Conservation (phyloP, 352 stramenopile species). For the Pythium guiyangense region DNA sequence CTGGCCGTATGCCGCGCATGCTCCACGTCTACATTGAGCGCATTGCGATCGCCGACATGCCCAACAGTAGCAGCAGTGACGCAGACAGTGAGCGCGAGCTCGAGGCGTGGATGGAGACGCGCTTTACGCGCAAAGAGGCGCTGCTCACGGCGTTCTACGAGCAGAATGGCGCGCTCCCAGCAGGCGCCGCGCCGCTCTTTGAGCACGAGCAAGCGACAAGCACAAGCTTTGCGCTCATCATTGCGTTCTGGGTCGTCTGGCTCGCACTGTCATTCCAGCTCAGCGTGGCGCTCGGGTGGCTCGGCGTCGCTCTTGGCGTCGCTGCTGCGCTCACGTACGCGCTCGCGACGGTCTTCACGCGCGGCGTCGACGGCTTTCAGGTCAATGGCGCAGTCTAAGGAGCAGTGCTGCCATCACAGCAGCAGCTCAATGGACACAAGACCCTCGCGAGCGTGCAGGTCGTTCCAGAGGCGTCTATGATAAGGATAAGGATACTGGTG, state of each 20-base stretch:
- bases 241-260: slow-evolving; percentile 53
- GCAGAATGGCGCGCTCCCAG: slow-evolving; percentile 39
- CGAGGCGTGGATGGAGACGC: slow-evolving; percentile 53
- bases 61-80: background rate
- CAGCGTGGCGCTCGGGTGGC: slow-evolving; percentile 22
- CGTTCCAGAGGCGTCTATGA: background rate
- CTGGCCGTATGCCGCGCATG: slow-evolving; percentile 45
- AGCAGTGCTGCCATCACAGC: background rate
- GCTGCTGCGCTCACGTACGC: slow-evolving; percentile 26
- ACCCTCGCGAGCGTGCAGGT: background rate
- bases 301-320: slow-evolving; percentile 18
- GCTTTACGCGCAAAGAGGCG: slow-evolving; percentile 64
- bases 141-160: slow-evolving; percentile 66
- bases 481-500: slow-evolving; percentile 1
- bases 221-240: slow-evolving; percentile 22
- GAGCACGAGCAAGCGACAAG: slow-evolving; percentile 23
- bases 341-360: slow-evolving; percentile 26
- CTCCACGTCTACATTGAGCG: slow-evolving; percentile 76
- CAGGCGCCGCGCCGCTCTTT: slow-evolving; percentile 39
- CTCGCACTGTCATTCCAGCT: slow-evolving; percentile 24
- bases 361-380: slow-evolving; percentile 50
- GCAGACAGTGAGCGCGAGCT: slow-evolving; percentile 34
- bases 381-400: slow-evolving; percentile 9
- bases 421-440: background rate
- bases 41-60: slow-evolving; percentile 36